Base-by-base conservation (phyloP, 2,329 filamentous ascomycete species). In the Piedraia hortae region DNA sequence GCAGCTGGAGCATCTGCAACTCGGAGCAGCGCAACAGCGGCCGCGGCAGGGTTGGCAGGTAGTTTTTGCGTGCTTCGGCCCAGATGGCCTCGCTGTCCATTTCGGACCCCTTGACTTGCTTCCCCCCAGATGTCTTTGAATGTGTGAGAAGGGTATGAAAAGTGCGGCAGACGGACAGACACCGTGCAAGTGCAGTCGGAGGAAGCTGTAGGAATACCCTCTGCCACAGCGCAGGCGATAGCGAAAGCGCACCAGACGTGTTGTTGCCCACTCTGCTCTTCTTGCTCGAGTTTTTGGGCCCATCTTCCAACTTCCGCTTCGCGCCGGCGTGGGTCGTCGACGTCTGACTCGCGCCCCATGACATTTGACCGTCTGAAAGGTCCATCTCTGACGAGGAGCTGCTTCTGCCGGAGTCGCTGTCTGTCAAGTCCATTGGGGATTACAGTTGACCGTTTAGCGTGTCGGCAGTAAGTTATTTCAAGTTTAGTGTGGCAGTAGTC, bases 1-100 rank as follows among this genome's bases (percentile, higher is more conserved):
- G 53, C 22, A 85, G 48, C 35, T 59, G 60, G 60, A 74, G 77
- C 71, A 80, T 80, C 18, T 68, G 59, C 31, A 73, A 49, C 43
- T 85, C 74, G 18, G 60, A 59, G 38, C 57, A 59, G 26, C 54
- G 56, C 23, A 50, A 47, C 21, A 82, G 51, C 13, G 73, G 73
- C 25, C 55, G 54, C 20, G 74, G 74, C 50, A 78, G 62, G 31
- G 57, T 56, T 12, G 62, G 62, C 47, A 61, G 60, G 41, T 62
- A 66, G 10, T 50, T 45, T 34, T 63, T 63, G 37, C 72, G 61
- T 34, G 72, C 70, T 31, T 54, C 49, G 38, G 59, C 58, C 73
- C 73, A 82, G 34, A 82, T 63, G 21, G 48, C 45, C 37, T 75
- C 61, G 34, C 69, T 61, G 37, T 59, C 57, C 33, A 56, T 17